Conservation (phyloP, 306 rosid genomes). For the Glycyrrhiza uralensis region DNA sequence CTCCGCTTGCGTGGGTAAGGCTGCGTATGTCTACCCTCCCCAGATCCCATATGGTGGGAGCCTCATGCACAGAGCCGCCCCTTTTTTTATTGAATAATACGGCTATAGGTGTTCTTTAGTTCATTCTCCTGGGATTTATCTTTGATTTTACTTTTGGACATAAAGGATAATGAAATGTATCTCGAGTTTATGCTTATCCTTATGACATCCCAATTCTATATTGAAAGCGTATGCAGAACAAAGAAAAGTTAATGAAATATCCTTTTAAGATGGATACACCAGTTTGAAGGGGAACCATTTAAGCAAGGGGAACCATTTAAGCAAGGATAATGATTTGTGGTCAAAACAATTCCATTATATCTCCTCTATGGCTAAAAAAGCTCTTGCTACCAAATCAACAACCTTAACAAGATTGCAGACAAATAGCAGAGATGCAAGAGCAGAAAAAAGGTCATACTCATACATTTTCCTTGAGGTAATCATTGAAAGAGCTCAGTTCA, state of each 20-base stretch:
- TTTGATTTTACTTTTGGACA: not conserved
- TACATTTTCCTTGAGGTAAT: slow-evolving; percentile 83
- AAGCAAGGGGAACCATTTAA: not conserved
- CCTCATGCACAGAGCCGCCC: too few relatives aligned
- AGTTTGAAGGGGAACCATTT: not conserved
- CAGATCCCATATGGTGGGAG: too few relatives aligned
- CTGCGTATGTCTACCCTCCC: too few relatives aligned
- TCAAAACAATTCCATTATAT: not conserved
- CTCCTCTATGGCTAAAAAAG: not conserved
- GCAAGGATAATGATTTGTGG: not conserved
- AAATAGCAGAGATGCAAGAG: slow-evolving; percentile 14
- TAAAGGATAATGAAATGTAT: not conserved
- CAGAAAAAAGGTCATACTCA: slow-evolving; percentile 26
- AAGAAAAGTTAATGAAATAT: not conserved
- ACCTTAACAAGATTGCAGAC: not conserved
- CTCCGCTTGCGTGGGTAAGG: too few relatives aligned
- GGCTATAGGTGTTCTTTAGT: not conserved
- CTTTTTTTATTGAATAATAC: slow-evolving; percentile 7
- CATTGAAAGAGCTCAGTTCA: slow-evolving; percentile 74
- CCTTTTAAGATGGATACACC: not conserved
- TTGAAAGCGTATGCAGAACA: not conserved
- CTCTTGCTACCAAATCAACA: not conserved
- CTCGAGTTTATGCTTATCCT: not conserved
- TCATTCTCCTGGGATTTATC: not conserved
- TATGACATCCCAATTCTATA: not conserved